Evolutionary conservation across 2,329 filamentous ascomycete genomes (phyloP), one percentile per base, ranked within the genome.

Genomic region (Exserohilum rostratum): DNA sequence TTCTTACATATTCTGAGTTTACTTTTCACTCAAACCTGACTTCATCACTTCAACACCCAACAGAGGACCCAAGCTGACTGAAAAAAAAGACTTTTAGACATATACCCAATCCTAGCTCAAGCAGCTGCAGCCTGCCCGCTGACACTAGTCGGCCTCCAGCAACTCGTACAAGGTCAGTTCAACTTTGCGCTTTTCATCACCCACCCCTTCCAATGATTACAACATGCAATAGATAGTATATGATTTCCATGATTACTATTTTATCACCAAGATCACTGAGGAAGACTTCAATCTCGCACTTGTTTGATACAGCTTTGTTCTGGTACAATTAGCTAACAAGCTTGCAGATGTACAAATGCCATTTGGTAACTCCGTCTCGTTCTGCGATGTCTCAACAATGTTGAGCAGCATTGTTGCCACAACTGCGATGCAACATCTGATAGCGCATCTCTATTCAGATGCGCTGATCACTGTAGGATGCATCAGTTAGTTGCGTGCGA

Each of bases 1-100:
- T 85, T 93, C 92, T 96, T 96, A 96, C 92, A 96, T 96, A 96
- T 96, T 91, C 92, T 96, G 92, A 96, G 63, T 64, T 51, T 72
- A 65, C 49, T 33, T 56, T 12, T 45, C 49, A 10, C 30, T 52
- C 31, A 17, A 33, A 47, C 27, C 35, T 34, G 29, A 12, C 30
- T 33, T 46, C 33, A 42, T 38, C 30, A 30, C 31, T 10, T 33
- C n/a, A 5, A 27, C 40, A 17, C 39, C 10, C 15, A 25, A 3
- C 11, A 25, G 4, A 35, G 20, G 22, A 45, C 33, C 47, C 12
- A 20, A 18, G 44, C 53, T 56, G 39, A 56, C 50, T 22, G 10
- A 10, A 5, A 25, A 37, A n/a, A 53, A 51, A 56, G 53, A 49
- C n/a, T 29, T 33, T 18, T 29, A 31, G 13, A 12, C 15, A 47